phyloP scores from a whole-genome alignment of 2,329 filamentous ascomycete species.

The Aspergillus ibericus region DNA sequence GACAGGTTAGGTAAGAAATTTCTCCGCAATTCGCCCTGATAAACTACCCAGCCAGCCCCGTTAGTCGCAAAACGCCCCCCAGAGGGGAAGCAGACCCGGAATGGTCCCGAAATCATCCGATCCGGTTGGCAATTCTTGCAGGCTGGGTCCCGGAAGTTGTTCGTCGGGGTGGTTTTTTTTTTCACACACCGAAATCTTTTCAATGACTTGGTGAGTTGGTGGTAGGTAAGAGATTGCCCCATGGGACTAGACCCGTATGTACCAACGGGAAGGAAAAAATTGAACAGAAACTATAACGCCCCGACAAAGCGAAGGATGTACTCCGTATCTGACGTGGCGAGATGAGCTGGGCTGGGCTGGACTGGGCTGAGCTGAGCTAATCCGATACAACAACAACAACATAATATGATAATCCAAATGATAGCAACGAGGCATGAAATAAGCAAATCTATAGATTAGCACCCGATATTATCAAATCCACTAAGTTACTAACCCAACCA shows the following conservation, averaged over 20 bases:
- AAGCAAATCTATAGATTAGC: background rate
- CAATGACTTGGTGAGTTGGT: background rate
- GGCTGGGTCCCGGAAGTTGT: background rate
- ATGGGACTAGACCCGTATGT: background rate
- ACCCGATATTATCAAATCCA: background rate
- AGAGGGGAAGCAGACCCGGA: slow-evolving; percentile 16
- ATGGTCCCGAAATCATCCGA: slow-evolving; percentile 24
- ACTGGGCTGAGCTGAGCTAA: background rate
- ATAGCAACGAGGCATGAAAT: background rate
- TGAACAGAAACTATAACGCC: background rate
- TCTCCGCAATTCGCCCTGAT: slow-evolving; percentile 19
- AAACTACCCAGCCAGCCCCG: slow-evolving; percentile 8
- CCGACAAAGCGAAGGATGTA: background rate
- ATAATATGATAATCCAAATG: background rate
- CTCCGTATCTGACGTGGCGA: background rate
- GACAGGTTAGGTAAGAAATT: slow-evolving; percentile 19
- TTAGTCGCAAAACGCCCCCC: slow-evolving; percentile 10
- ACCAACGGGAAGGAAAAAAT: background rate
- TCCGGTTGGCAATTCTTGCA: slow-evolving; percentile 7
- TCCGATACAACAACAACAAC: background rate
- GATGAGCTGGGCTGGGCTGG: background rate
- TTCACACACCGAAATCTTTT: background rate
- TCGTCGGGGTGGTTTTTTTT: background rate
- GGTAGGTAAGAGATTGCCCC: too few species aligned
- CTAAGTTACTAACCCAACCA: too few species aligned